Conservation (phyloP, 2,329 filamentous ascomycete genomes). For the Amesomyces nigricolor region DNA sequence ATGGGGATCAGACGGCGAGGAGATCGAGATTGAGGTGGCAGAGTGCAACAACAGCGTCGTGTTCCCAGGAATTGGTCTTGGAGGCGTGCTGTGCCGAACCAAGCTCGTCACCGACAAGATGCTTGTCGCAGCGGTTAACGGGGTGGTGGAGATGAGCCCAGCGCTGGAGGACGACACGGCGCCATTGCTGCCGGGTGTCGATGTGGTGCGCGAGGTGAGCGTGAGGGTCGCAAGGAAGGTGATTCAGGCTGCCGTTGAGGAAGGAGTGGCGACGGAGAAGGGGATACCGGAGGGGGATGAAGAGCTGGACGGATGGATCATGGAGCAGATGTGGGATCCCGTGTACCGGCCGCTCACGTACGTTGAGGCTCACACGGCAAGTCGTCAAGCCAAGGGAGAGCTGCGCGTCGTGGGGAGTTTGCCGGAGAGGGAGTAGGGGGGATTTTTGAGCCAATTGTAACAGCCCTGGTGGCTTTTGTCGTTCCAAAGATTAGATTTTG, state of each 20-base stretch:
- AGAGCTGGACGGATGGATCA: conserved; percentile 64
- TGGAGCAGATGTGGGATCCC: conserved; percentile 75
- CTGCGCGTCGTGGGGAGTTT: conserved; percentile 44
- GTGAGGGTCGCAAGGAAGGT: conserved; percentile 71
- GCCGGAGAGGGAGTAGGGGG: conserved; percentile 18
- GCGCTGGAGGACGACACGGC: conserved; percentile 57
- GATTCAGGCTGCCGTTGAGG: conserved; percentile 63
- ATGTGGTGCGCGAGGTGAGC: conserved; percentile 67
- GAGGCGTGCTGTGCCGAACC: conserved; percentile 65
- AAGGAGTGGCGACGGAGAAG: conserved; percentile 59
- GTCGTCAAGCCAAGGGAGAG: conserved; percentile 55
- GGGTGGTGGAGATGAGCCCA: conserved; percentile 65
- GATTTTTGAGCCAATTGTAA: background rate
- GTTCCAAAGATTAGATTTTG: no score
- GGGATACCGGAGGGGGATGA: conserved; percentile 54
- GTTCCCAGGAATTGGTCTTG: conserved; percentile 82
- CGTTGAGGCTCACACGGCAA: conserved; percentile 48
- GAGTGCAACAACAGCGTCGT: conserved; percentile 88
- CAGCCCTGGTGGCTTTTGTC: no score
- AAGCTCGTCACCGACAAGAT: conserved; percentile 67
- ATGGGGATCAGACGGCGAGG: conserved; percentile 43
- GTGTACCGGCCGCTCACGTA: conserved; percentile 59
- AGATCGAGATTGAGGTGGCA: conserved; percentile 49
- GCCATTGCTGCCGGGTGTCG: conserved; percentile 70
- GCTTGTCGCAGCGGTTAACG: conserved; percentile 73